Evolutionary conservation across 495 filamentous ascomycete genomes (phyloP), one percentile per base, ranked within the genome.

Genomic region (Cairneyella variabilis): DNA sequence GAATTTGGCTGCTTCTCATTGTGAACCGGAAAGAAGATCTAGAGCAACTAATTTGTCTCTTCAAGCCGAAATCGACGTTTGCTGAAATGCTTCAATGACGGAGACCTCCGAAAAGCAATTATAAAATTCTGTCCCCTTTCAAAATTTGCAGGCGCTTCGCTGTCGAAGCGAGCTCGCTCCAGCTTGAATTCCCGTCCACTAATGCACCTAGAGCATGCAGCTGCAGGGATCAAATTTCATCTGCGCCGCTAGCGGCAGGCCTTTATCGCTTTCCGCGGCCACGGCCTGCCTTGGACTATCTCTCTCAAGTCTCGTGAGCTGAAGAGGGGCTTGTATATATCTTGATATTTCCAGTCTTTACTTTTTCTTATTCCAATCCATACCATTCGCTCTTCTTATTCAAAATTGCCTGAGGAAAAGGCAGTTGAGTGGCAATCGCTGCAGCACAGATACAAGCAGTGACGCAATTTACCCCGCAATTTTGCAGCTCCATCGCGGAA

Each of bases 381-480:
- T 9, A 40, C 5, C 7, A 44, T 10, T 27, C 23, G 16, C 23
- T 11, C 21, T 27, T 44, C 21, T 26, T 3, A 49, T 49, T 36
- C 46, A 49, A 47, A 28, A 1, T n/a, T 30, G 0, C 12, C 14
- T 47, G 18, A 6, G 28, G 28, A 14, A 32, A 14, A 32, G 28
- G 14, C 14, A 7, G 28, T 7, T 7, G 28, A 32, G 6, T 32
- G 28, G 28, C 7, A 32, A 32, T 6, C 7, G 28, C n/a, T 47
- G 16, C 11, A 41, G 38, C 18, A 16, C 14, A 14, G 30, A 34
- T 14, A 34, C 7, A 40, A 40, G 37, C 5, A 44, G 41, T 44
- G 41, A 44, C 41, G 41, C 22, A 44, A 26, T 37, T 36, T 49
- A 49, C 46, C 46, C 46, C 46, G 46, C 46, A 21, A 49, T 49